These are phyloP conservation scores for Suillus lakei DNA, from an alignment of 768 basidiomycete species.

Conservation along the genomic window DNA sequence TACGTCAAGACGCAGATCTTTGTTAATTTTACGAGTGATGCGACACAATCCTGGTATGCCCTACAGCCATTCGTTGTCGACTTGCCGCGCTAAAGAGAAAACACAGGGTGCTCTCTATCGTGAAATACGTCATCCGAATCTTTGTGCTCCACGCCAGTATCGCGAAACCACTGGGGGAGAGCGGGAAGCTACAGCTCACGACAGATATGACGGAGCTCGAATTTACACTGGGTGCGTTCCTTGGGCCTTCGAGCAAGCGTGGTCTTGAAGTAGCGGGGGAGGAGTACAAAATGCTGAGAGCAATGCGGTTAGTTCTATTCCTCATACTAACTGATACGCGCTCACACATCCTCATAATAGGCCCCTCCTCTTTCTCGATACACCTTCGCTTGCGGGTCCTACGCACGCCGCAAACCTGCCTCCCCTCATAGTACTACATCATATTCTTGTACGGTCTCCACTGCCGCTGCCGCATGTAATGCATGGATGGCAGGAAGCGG, in stretches of 20 bases:
- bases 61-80: not conserved
- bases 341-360: conserved; percentile 42
- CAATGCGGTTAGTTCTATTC: conserved; percentile 70
- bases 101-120: conserved; percentile 65
- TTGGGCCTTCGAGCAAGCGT: conserved; percentile 61
- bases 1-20: conserved; percentile 86
- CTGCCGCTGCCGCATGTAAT: conserved; percentile 85
- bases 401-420: conserved; percentile 78
- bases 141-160: conserved; percentile 97
- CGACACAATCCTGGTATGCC: conserved; percentile 70
- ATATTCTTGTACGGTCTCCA: conserved; percentile 89
- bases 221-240: conserved; percentile 85
- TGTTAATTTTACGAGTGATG: conserved; percentile 73
- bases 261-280: conserved; percentile 80
- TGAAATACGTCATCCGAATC: conserved; percentile 78
- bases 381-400: conserved; percentile 64
- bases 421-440: conserved; percentile 86
- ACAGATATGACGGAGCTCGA: conserved; percentile 97
- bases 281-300: conserved; percentile 85
- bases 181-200: conserved; percentile 91
- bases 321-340: not conserved
- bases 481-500: conserved; percentile 94
- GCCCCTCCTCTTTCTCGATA: conserved; percentile 89
- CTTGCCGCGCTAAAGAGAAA: not conserved
- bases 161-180: conserved; percentile 87